Conservation (phyloP, 768 basidiomycete species). For the Suillus cothurnatus region DNA sequence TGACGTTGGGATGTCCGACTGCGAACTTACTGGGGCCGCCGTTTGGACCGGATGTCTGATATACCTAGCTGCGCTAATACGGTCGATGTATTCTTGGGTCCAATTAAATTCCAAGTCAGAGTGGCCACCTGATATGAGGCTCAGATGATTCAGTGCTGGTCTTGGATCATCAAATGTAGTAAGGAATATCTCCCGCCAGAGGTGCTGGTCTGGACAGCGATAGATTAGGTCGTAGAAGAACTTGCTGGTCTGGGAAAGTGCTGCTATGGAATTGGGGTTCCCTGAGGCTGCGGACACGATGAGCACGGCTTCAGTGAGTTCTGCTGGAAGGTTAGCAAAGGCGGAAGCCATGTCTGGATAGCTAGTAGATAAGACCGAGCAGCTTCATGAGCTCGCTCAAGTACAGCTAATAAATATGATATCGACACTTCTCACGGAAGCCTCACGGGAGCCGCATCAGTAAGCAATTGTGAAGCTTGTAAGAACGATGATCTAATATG, state of each 20-base stretch:
- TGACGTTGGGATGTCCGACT: slow-evolving; percentile 3
- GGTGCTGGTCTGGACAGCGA: slow-evolving; percentile 33
- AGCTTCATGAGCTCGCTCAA: background rate
- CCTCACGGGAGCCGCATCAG: background rate
- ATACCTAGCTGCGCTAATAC: slow-evolving; percentile 23
- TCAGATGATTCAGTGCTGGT: slow-evolving; percentile 29
- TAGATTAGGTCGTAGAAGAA: slow-evolving; percentile 40
- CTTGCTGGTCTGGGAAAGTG: slow-evolving; percentile 39
- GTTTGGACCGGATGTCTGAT: slow-evolving; percentile 9
- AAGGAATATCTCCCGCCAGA: slow-evolving; percentile 54
- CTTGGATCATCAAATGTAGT: slow-evolving; percentile 53
- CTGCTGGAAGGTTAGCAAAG: slow-evolving; percentile 34
- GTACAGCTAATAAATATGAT: background rate
- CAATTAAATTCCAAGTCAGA: slow-evolving; percentile 21
- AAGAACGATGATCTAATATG: background rate
- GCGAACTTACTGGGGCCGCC: background rate
- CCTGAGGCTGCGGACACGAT: slow-evolving; percentile 21
- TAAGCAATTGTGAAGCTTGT: background rate
- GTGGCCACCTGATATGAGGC: slow-evolving; percentile 20
- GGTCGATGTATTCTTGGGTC: slow-evolving; percentile 26
- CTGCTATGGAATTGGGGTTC: slow-evolving; percentile 36
- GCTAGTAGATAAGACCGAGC: background rate
- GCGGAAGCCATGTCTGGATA: background rate
- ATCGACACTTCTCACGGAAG: background rate
- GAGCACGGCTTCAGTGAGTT: slow-evolving; percentile 44